Conservation (phyloP, 192 early-diverging fungal species). For the Dimargaris cristalligena region DNA sequence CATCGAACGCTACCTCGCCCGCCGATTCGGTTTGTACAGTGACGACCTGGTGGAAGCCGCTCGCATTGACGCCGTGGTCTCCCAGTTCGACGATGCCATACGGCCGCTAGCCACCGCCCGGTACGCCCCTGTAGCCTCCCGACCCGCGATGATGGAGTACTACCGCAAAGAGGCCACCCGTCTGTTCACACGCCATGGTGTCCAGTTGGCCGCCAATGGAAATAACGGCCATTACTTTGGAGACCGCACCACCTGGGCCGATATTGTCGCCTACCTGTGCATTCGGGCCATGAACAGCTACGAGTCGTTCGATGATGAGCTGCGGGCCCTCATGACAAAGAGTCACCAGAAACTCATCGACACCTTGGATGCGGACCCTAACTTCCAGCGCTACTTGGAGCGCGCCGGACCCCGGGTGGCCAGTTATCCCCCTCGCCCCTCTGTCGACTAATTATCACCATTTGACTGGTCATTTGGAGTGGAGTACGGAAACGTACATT, state of each 20-base stretch:
- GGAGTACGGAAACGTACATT: no score
- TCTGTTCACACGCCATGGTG: constrained; percentile 1
- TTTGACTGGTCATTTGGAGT: no score
- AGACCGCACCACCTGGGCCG: constrained; percentile 14
- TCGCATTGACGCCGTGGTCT: not conserved
- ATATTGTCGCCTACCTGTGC: constrained; percentile 10
- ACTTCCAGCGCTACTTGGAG: not conserved
- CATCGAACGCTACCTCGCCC: constrained; percentile 18
- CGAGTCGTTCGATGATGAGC: not conserved
- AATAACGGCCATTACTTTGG: constrained; percentile 15
- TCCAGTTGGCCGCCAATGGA: constrained; percentile 1
- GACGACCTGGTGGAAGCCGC: not conserved
- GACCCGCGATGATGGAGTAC: not conserved
- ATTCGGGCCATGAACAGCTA: not conserved
- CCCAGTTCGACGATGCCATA: constrained; percentile 9
- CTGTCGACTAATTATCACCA: no score
- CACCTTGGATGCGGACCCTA: not conserved
- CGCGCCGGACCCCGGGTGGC: not conserved
- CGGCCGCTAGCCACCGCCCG: not conserved
- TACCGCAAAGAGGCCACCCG: constrained; percentile 10
- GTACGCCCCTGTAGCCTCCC: constrained; percentile 2
- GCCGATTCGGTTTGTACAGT: constrained; percentile 15
- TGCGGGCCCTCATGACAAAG: not conserved
- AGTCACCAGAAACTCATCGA: not conserved
- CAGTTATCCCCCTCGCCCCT: no score